Evolutionary conservation across 1,139 yeast species (phyloP).

Genomic region (Meyerozyma smithsonii): DNA sequence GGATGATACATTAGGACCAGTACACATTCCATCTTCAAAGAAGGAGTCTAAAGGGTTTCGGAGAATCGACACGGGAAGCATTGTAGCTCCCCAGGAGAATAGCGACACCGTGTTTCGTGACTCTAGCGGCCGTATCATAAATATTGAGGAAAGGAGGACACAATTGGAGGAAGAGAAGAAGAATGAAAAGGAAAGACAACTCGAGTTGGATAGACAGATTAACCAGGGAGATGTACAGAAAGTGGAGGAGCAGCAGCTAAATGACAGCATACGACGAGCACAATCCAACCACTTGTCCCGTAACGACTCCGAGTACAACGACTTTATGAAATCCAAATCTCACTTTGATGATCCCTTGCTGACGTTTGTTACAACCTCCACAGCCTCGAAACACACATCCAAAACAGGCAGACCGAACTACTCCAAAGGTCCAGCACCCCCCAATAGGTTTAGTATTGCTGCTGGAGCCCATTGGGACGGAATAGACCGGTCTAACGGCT

Average conservation of each 20-base stretch:
- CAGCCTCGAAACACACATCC: constrained; percentile 5
- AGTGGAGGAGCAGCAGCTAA: constrained; percentile 17
- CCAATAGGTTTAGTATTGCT: constrained; percentile 67
- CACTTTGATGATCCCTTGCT: constrained; percentile 68
- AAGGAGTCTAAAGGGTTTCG: constrained; percentile 29
- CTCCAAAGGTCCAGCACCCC: constrained; percentile 50
- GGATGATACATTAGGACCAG: constrained; percentile 22
- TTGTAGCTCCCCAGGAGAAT: constrained; percentile 8
- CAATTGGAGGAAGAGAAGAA: constrained; percentile 22
- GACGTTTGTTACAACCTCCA: constrained; percentile 22
- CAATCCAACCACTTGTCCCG: constrained; percentile 24
- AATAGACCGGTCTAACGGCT: constrained; percentile 86
- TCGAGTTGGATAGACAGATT: constrained; percentile 17
- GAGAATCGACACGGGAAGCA: constrained; percentile 30
- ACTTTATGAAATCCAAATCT: constrained; percentile 25
- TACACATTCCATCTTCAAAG: constrained; percentile 14
- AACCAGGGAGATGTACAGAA: constrained; percentile 45
- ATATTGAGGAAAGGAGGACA: constrained; percentile 29
- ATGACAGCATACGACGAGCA: constrained; percentile 22
- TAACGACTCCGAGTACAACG: constrained; percentile 36
- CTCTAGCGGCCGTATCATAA: constrained; percentile 47
- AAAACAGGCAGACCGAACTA: constrained; percentile 20
- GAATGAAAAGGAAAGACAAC: constrained; percentile 20
- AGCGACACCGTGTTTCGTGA: constrained; percentile 57
- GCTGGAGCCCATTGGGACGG: constrained; percentile 96